A percentile compares a stretch with the other conserved stretches of the same genome.
These are phyloP conservation scores for Termitomyces sp. DNA, from an alignment of 768 basidiomycete species.

Conservation along the genomic window DNA sequence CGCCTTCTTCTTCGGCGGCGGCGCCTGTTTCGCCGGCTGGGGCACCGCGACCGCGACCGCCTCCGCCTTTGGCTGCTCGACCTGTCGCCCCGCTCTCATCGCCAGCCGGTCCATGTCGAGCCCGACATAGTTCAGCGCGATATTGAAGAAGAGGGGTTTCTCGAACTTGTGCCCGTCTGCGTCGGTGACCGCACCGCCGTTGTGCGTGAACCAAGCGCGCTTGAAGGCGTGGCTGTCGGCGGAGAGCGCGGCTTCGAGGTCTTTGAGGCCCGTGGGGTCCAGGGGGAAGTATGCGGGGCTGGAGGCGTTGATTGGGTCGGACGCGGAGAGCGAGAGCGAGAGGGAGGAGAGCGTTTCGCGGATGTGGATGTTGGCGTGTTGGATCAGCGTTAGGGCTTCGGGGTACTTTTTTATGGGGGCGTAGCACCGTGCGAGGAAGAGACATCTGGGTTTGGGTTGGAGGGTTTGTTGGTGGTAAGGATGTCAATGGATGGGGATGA, in stretches of 20 bases:
- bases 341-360: slow-evolving; percentile 62
- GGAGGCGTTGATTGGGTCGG: slow-evolving; percentile 38
- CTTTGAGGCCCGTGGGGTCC: slow-evolving; percentile 30
- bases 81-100: slow-evolving; percentile 61
- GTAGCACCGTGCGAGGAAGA: slow-evolving; percentile 76
- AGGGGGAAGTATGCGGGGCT: slow-evolving; percentile 54
- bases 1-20: slow-evolving; percentile 45
- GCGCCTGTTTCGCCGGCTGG: slow-evolving; percentile 35
- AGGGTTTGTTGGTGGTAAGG: not conserved
- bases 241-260: slow-evolving; percentile 47
- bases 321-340: slow-evolving; percentile 40
- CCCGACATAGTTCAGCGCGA: slow-evolving; percentile 88
- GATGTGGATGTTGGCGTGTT: slow-evolving; percentile 65
- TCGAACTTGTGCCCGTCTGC: slow-evolving; percentile 42
- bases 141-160: slow-evolving; percentile 92
- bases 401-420: slow-evolving; percentile 62
- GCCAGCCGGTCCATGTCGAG: slow-evolving; percentile 76
- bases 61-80: slow-evolving; percentile 9
- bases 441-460: slow-evolving; percentile 54
- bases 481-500: not conserved
- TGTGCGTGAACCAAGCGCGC: slow-evolving; percentile 73
- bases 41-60: slow-evolving; percentile 9
- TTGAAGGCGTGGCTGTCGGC: slow-evolving; percentile 49
- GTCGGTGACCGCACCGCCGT: slow-evolving; percentile 55
- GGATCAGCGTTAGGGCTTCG: slow-evolving; percentile 64